phyloP scores from a whole-genome alignment of 2,329 filamentous ascomycete genomes.

The Sporothrix sp. region DNA sequence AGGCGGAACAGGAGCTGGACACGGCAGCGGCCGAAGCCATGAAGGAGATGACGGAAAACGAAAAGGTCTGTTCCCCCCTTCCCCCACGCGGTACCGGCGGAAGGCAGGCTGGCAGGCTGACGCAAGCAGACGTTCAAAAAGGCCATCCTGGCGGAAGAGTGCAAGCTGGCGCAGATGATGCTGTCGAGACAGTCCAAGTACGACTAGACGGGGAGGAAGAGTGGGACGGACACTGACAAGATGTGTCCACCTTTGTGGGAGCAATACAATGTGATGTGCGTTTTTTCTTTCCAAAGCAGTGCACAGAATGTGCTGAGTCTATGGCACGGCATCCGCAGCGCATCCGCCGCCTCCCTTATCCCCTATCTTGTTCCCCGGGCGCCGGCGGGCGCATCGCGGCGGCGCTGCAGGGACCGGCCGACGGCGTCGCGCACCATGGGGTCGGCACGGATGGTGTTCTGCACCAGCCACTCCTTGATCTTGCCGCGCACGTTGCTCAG shows the following conservation, averaged over 20 bases:
- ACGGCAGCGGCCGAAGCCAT: conserved; percentile 11
- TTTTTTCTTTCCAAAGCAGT: no score
- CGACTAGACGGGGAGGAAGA: conserved; percentile 7
- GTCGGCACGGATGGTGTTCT: conserved; percentile 72
- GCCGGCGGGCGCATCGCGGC: conserved; percentile 54
- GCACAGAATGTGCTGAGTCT: no score
- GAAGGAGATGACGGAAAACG: conserved; percentile 16
- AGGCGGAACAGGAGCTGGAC: conserved; percentile 13
- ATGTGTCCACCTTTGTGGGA: no score
- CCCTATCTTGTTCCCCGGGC: conserved; percentile 41
- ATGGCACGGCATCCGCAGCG: no score
- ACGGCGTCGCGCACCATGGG: conserved; percentile 76
- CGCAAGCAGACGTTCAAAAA: conserved; percentile 14
- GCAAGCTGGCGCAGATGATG: conserved; percentile 19
- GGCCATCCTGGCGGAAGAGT: conserved; percentile 18
- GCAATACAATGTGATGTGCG: no score
- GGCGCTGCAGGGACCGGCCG: conserved; percentile 53
- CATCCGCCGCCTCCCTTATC: no score
- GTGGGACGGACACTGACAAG: no score
- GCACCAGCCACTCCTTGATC: conserved; percentile 77
- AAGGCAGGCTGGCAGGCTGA: neutral
- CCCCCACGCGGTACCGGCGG: neutral
- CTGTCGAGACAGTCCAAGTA: conserved; percentile 18
- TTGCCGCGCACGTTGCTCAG: conserved; percentile 56
- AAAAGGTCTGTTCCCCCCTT: conserved; percentile 11